Conservation (phyloP, 1,139 yeast genomes). For the Cylindricascospora bacillispora region DNA sequence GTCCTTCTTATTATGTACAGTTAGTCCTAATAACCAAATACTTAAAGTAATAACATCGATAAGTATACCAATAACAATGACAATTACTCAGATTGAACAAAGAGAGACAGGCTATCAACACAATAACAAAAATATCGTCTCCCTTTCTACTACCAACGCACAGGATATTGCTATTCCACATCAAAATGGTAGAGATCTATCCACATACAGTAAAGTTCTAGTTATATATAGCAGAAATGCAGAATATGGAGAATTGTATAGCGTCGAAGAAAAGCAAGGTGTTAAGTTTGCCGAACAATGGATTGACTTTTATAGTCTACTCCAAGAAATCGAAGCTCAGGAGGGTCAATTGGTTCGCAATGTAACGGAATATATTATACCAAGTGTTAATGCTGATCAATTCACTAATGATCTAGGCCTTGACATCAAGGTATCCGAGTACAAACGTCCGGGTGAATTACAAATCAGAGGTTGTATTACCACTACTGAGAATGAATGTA, state of each 20-base stretch:
- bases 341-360: conserved; percentile 8
- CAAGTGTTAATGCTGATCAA: conserved; percentile 10
- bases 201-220: conserved; percentile 27
- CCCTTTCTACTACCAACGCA: too few relatives aligned
- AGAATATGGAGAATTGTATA: conserved; percentile 9
- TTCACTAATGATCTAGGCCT: conserved; percentile 13
- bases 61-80: too few relatives aligned
- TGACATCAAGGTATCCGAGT: conserved; percentile 23
- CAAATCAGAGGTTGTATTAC: conserved; percentile 28
- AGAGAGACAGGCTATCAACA: too few relatives aligned
- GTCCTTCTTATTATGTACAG: too few relatives aligned
- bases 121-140: too few relatives aligned
- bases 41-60: too few relatives aligned
- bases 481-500: conserved; percentile 18
- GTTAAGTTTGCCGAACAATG: conserved; percentile 21
- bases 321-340: conserved; percentile 5
- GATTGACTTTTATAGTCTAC: conserved; percentile 11
- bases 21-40: too few relatives aligned
- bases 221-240: conserved; percentile 26
- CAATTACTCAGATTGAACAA: too few relatives aligned
- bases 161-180: background rate
- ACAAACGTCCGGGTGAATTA: conserved; percentile 16
- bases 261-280: conserved; percentile 23
- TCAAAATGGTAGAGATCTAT: conserved; percentile 16
- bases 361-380: conserved; percentile 14